Conservation (phyloP, 768 basidiomycete genomes). For the Sutorius australiensis region DNA sequence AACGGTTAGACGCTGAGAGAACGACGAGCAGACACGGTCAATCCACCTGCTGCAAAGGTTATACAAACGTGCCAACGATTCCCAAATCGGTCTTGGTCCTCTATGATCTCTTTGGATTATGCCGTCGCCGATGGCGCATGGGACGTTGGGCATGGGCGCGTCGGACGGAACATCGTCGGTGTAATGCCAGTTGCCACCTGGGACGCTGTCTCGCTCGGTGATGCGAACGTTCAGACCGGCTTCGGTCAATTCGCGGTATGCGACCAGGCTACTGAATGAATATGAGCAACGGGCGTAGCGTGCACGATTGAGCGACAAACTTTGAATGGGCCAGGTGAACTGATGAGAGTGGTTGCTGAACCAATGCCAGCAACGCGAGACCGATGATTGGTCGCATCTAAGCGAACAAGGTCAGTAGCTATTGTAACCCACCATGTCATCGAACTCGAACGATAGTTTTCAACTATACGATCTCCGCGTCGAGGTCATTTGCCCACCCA, state of each 20-base stretch:
- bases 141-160: not conserved
- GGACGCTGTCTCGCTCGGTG: not conserved
- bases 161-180: not conserved
- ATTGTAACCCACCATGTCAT: too few relatives aligned
- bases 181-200: not conserved
- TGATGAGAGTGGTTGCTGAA: slow-evolving; percentile 3
- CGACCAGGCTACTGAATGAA: not conserved
- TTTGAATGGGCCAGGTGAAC: slow-evolving; percentile 13
- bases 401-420: too few relatives aligned
- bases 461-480: slow-evolving; percentile 62
- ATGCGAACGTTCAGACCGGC: not conserved
- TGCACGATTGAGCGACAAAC: not conserved
- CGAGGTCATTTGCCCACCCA: slow-evolving; percentile 57
- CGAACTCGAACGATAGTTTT: slow-evolving; percentile 41
- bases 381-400: not conserved
- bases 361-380: not conserved
- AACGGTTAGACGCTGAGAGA: not conserved
- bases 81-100: not conserved
- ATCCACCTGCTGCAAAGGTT: not conserved
- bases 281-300: not conserved
- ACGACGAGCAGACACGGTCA: not conserved
- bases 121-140: not conserved
- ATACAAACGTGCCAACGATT: not conserved
- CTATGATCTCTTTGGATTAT: not conserved
- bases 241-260: not conserved